phyloP scores from a whole-genome alignment of 257 asterid species.

The Oldenlandia corymbosa region DNA sequence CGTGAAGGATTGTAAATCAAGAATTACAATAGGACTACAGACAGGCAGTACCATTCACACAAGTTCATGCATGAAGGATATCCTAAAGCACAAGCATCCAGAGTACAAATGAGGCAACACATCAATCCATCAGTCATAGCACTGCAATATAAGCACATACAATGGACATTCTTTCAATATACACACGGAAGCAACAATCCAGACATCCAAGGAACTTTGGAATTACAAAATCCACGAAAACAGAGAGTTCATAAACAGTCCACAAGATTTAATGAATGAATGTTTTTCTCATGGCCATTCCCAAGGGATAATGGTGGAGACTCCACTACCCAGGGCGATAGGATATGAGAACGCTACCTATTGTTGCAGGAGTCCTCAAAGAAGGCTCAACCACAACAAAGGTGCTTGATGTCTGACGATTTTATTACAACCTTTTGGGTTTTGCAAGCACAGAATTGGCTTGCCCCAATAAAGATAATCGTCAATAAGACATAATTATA shows the following conservation, averaged over 20 bases:
- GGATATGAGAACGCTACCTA: slow-evolving; percentile 56
- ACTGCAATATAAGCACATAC: no score
- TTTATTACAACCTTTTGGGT: background rate
- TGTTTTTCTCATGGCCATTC: slow-evolving; percentile 71
- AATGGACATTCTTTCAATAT: no score
- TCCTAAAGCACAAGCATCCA: no score
- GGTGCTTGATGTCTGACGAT: slow-evolving; percentile 21
- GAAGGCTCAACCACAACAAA: slow-evolving; percentile 17
- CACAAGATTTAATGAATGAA: background rate
- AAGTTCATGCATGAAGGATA: background rate
- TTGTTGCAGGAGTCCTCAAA: slow-evolving; percentile 20
- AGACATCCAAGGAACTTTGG: no score
- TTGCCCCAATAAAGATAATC: slow-evolving; percentile 19
- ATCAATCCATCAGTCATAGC: background rate
- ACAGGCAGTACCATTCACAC: background rate
- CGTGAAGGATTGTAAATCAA: background rate
- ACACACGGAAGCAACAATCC: no score
- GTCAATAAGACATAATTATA: no score
- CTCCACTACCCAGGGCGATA: slow-evolving; percentile 59
- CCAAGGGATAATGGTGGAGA: slow-evolving; percentile 54
- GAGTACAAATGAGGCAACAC: no score
- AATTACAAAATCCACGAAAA: no score
- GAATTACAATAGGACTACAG: background rate
- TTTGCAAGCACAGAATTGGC: slow-evolving; percentile 13
- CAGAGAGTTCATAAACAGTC: no score